Evolutionary conservation across 257 asterid genomes (phyloP).

Genomic region (Nicotiana knightiana): DNA sequence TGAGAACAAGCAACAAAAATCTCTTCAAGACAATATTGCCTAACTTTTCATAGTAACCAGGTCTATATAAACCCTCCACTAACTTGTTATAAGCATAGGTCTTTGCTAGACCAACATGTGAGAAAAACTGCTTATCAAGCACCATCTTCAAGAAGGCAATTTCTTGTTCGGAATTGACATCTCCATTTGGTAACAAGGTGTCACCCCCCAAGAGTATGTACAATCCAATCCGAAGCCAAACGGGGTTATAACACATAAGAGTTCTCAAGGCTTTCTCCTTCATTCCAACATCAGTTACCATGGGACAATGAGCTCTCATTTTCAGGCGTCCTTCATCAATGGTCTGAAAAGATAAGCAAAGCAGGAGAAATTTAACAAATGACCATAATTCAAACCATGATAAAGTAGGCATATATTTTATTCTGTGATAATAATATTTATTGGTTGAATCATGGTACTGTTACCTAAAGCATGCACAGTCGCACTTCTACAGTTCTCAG

Average conservation of each 20-base stretch:
- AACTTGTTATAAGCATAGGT: slow-evolving; percentile 76
- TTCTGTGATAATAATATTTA: not conserved
- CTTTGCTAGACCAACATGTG: slow-evolving; percentile 75
- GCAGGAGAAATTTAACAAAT: not conserved
- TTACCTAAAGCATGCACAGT: not conserved
- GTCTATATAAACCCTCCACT: slow-evolving; percentile 95
- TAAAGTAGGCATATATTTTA: not conserved
- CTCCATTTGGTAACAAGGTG: slow-evolving; percentile 57
- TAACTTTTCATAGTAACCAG: slow-evolving; percentile 89
- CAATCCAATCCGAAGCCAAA: slow-evolving; percentile 87
- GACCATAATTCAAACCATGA: not conserved
- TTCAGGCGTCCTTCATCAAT: slow-evolving; percentile 86
- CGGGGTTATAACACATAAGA: slow-evolving; percentile 75
- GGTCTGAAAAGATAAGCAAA: slow-evolving; percentile 39
- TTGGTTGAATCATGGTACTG: not conserved
- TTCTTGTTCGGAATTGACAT: slow-evolving; percentile 72
- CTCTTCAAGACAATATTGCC: slow-evolving; percentile 90
- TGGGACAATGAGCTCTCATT: slow-evolving; percentile 85
- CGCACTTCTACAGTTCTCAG: not conserved
- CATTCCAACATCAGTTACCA: slow-evolving; percentile 91
- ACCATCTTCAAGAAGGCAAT: slow-evolving; percentile 73
- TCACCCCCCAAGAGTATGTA: slow-evolving; percentile 83
- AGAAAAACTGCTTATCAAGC: slow-evolving; percentile 73
- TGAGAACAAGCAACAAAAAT: slow-evolving; percentile 73
- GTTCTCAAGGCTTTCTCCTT: slow-evolving; percentile 71